Base-by-base conservation (phyloP, 2,329 filamentous ascomycete species). In the Davidsoniella neocaledoniae region DNA sequence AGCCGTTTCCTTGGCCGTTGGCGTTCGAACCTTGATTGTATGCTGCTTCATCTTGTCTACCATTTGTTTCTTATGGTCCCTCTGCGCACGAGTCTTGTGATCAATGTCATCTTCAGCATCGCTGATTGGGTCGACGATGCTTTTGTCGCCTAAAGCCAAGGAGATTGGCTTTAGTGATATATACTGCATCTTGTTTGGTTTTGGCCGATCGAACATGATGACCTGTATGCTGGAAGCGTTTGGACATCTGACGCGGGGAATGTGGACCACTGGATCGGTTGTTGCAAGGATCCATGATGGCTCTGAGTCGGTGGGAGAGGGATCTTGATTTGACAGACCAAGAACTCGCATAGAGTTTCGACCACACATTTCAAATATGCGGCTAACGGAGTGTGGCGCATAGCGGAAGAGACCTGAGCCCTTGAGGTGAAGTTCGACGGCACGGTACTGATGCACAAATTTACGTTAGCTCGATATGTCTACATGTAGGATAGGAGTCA, bases 161-260 rank as follows among this genome's bases (percentile, higher is more conserved):
- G 87, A 81, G 47, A 98, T 96, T 0, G 91, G 90, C 25, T 79
- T 76, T 17, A 95, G 70, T 1, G 91, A 98, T 57, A 96, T 82
- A 63, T 96, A 98, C 64, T 98, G 90, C 91, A 98, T 96, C 50
- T 80, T 77, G 29, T 74, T 79, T 0, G 91, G 90, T 51, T 83
- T 76, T 1, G 91, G 91, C 43, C 88, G 74, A 58, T 94, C 80
- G 64, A 93, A 98, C 51, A 93, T 72, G 52, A 96, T 83, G 42
- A 95, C 76, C 61, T 98, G 91, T 43, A 94, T 77, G 43, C 80
- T 86, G 17, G 83, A 71, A 4, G 78, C 77, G 54, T 76, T 74
- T 44, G 79, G 73, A 52, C 84, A 93, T 51, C 76, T 78, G 53
- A 98, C 79, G 37, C 72, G 73, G 2, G 90, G 90, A n/a, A 79